Conservation (phyloP, 2,329 filamentous ascomycete genomes). For the Trichoderma sp. region DNA sequence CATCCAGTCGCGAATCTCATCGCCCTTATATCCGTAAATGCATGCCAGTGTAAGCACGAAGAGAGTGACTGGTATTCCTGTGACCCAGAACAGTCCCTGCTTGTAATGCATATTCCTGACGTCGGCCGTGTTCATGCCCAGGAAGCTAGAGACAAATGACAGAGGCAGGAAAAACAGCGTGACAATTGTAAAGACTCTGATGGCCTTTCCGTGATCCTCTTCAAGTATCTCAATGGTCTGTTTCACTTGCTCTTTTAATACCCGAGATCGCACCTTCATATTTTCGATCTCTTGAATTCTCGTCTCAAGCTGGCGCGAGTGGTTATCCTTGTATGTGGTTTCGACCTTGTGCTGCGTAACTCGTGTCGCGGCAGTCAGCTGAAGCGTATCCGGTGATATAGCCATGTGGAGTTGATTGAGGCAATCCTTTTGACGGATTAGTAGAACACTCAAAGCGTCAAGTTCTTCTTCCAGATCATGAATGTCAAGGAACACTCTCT, state of each 20-base stretch:
- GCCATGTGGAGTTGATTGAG: neutral
- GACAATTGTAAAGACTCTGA: constrained; percentile 39
- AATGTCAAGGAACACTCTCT: constrained; percentile 21
- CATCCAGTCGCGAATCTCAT: constrained; percentile 17
- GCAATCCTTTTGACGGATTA: neutral
- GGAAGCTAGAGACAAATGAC: constrained; percentile 30
- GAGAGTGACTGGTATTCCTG: constrained; percentile 38
- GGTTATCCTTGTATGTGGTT: neutral
- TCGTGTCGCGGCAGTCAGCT: neutral
- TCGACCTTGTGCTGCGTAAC: neutral
- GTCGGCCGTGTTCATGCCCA: constrained; percentile 46
- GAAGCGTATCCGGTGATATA: neutral
- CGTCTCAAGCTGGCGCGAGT: neutral
- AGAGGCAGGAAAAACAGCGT: constrained; percentile 37
- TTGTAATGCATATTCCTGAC: constrained; percentile 38
- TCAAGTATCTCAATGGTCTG: constrained; percentile 28
- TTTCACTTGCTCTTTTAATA: constrained; percentile 26
- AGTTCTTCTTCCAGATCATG: constrained; percentile 24
- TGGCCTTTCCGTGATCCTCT: constrained; percentile 32
- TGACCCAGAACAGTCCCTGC: constrained; percentile 42
- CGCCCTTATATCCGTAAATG: constrained; percentile 25
- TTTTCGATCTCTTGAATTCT: neutral
- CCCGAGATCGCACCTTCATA: neutral
- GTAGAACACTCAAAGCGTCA: constrained; percentile 21
- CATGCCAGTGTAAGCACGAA: constrained; percentile 29